Evolutionary conservation across 768 basidiomycete genomes (phyloP).

Genomic region (Tephrocybe sp.): DNA sequence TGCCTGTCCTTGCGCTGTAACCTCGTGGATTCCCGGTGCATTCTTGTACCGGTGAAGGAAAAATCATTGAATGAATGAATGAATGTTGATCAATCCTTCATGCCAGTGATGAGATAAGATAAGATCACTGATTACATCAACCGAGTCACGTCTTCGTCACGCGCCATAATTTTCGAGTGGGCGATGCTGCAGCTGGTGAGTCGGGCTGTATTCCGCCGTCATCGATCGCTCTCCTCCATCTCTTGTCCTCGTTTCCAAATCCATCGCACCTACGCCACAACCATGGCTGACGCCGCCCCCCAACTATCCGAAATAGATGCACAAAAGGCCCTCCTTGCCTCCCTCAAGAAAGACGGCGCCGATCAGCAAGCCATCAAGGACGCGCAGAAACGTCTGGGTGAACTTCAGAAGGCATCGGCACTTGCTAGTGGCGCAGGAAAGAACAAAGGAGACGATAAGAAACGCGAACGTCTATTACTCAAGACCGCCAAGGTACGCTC

Average conservation of each 20-base stretch:
- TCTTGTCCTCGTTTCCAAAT: conserved; percentile 15
- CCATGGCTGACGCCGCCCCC: conserved; percentile 26
- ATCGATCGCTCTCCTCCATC: conserved; percentile 31
- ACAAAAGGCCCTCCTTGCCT: conserved; percentile 57
- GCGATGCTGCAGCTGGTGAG: conserved; percentile 1
- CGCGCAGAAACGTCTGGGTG: conserved; percentile 65
- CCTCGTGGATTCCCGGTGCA: no score
- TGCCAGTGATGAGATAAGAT: conserved; percentile 14
- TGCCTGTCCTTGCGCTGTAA: no score
- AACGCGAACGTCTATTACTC: conserved; percentile 69
- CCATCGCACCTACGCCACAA: conserved; percentile 12
- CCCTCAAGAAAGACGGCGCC: conserved; percentile 55
- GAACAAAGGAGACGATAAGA: conserved; percentile 40
- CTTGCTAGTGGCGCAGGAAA: conserved; percentile 40
- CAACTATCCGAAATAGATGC: conserved; percentile 54
- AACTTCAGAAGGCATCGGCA: conserved; percentile 59
- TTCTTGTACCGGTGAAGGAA: no score
- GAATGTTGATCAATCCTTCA: no score
- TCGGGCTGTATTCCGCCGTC: conserved; percentile 17
- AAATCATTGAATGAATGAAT: no score
- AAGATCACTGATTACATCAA: background rate
- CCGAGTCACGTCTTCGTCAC: conserved; percentile 7
- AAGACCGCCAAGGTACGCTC: conserved; percentile 88
- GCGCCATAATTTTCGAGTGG: conserved; percentile 8
- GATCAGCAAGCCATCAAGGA: conserved; percentile 53